Evolutionary conservation across 1,284 basidiomycete species (phyloP), one percentile per base, ranked within the genome.

Genomic region (Pseudozyma sp.): DNA sequence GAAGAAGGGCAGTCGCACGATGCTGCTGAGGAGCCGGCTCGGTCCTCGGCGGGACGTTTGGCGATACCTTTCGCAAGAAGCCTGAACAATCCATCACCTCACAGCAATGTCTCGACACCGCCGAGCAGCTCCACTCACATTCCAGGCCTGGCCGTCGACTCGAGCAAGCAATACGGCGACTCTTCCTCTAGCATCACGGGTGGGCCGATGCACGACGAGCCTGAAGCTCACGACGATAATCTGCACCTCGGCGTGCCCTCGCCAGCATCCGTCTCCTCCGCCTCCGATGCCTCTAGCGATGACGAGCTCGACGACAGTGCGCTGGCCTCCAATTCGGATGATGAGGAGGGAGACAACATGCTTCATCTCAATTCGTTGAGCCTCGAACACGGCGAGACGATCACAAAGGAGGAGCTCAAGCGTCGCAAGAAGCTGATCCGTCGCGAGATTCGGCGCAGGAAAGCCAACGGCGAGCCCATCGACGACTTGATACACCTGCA

Each of bases 371-470:
- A 57, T 8, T 62, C 52, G 6, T 19, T 76, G 33, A 63, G 34
- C 39, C 64, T 83, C 5, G 63, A 79, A 34, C 81, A 83, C 48
- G 74, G 69, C 44, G 68, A 77, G 7, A 7, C 61, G 1, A 42
- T 78, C 50, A 77, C 78, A 0, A 82, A 81, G 48, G 66, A 74
- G 6, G 59, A 77, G 45, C 54, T 65, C 34, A 76, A 76, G 43
- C 60, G 57, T 17, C 65, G 59, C 37, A 69, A 66, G 62, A 77
- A 78, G 47, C 66, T 80, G 34, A 59, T 78, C 40, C 74, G 67
- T 30, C 59, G 73, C 19, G 67, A 71, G 46, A 68, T 72, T 11
- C 67, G 62, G 16, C 65, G 62, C 35, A 74, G 68, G 54, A 72
- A 80, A 51, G 55, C 73, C 33, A 68, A 49, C 7, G 60, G 66